Evolutionary conservation across 306 rosid genomes (phyloP), one percentile per base, ranked within the genome.

Genomic region (Quercus variabilis): DNA sequence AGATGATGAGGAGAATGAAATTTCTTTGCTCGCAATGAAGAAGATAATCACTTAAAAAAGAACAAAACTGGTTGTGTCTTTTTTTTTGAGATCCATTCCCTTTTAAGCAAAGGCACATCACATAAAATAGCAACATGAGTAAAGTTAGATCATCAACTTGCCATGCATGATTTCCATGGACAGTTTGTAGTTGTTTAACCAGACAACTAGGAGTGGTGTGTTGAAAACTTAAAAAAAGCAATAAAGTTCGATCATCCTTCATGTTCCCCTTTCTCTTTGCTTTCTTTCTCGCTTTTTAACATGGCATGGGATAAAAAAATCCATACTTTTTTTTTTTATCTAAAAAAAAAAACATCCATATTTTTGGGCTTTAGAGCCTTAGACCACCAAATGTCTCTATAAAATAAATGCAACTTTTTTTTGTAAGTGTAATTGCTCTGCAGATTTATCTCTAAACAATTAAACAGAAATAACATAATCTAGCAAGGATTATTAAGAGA

Each of bases 401-500:
- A 46, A 71, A 46, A 23, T 55, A 70, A 70, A 18, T 46, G 5
- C 1, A 6, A 5, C 26, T n/a, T 49, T 49, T 46, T 46, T 12
- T 49, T 7, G 12, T 49, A 13, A 49, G 14, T 12, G 54, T 3
- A 81, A 77, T 5, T 75, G 55, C 58, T 74, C 76, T 74, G 64
- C 71, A 59, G 21, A 70, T 80, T 84, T 70, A 80, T 85, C 82
- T 74, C 72, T 38, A 74, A 80, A 82, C 62, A 85, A 83, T 33
- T 69, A 73, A 62, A 78, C 49, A 64, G 71, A 75, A 28, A 79
- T 49, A 21, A 5, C 72, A 84, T 51, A 64, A 64, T 46, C 31
- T 25, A 70, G 57, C 9, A 12, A 11, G 11, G 31, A 70, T 41
- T 43, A 79, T 74, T 52, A 57, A 78, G 54, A 15, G 74, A 64